Evolutionary conservation across 208 protist genomes (phyloP).

Genomic region (Herpetomonas samuelpessoai): DNA sequence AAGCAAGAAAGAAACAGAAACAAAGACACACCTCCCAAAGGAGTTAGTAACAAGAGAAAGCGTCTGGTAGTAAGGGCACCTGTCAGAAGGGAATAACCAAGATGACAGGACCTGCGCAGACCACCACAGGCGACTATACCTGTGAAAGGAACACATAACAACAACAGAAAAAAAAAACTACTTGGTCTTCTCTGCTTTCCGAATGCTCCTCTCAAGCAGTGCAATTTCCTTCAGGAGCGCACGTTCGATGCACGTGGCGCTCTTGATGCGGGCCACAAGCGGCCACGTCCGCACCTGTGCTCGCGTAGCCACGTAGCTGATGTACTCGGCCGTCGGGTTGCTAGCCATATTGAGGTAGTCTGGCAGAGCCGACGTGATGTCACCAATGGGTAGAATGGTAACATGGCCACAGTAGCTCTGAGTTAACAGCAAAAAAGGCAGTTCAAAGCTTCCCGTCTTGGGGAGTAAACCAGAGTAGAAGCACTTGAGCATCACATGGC

Average conservation of each 20-base stretch:
- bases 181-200: background rate
- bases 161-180: too few relatives aligned
- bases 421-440: constrained; percentile 41
- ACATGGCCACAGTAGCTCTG: constrained; percentile 67
- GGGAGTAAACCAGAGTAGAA: constrained; percentile 41
- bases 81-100: too few relatives aligned
- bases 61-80: too few relatives aligned
- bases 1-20: background rate
- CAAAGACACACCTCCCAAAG: background rate
- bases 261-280: constrained; percentile 46
- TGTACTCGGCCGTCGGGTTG: constrained; percentile 68
- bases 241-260: constrained; percentile 40
- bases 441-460: constrained; percentile 23
- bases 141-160: too few relatives aligned
- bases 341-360: constrained; percentile 64
- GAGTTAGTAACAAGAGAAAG: too few relatives aligned
- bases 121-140: too few relatives aligned
- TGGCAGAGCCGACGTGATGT: constrained; percentile 38
- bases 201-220: constrained; percentile 9
- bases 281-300: constrained; percentile 65
- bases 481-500: constrained; percentile 37
- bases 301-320: constrained; percentile 35
- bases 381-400: constrained; percentile 61
- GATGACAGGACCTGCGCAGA: too few relatives aligned
- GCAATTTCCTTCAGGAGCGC: constrained; percentile 32